Evolutionary conservation across 1,284 basidiomycete species (phyloP), one percentile per base, ranked within the genome.

Genomic region (Ustilago loliicola): DNA sequence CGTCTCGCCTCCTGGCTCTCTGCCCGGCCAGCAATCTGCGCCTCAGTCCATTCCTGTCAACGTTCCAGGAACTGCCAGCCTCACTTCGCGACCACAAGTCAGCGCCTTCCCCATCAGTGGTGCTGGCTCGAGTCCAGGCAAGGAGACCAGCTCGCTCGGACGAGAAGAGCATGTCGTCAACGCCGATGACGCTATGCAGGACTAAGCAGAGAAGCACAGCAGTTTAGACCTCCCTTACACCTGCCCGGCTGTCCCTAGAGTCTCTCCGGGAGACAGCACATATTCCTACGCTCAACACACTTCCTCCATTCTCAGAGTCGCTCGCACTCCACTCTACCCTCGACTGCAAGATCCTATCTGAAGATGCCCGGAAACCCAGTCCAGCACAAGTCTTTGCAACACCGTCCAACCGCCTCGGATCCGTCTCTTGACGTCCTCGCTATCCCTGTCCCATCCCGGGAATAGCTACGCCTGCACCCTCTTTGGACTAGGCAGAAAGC

Each of bases 21-120:
- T 55, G 92, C 95, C 80, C 89, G 89, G 45, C 32, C 65, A 69
- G 80, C 61, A 51, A 89, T 88, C 36, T 88, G 94, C 10, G 88
- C 94, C 3, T 89, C 91, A 1, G 87, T 98, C 56, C 90, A 91
- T 42, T 92, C 97, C 73, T 89, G 92, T 50, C 87, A 90, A 92
- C 23, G 90, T 90, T 0, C 87, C 88, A 5, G 86, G 90, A 6
- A 36, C 89, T 62, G 92, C 91, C 5, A 88, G 90, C 25, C 90
- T 90, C n/a, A 91, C 91, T 0, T 88, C 92, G 23, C 67, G 66
- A 21, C 77, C 80, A 6, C 78, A 81, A 42, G 80, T 81, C 21
- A 76, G 79, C 62, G 71, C 77, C 15, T 77, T 80, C 75, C 76
- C 79, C 47, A 79, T 70, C 69, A 77, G 71, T 54, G 70, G 64